phyloP scores from a whole-genome alignment of 108 stramenopile genomes.

The Fistulifera pelliculosa region DNA sequence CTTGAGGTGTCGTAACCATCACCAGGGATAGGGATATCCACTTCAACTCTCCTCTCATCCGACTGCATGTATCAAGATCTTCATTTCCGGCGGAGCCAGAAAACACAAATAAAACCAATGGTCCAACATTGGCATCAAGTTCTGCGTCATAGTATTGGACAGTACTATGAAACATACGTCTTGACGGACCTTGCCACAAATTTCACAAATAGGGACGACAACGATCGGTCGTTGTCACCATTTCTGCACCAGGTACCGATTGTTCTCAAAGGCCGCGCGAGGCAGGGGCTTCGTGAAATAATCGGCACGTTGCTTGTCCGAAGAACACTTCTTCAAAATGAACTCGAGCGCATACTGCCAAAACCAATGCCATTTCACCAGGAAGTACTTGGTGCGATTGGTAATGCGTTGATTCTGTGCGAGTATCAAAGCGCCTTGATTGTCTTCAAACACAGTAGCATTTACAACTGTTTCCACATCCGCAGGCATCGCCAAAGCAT shows the following conservation, averaged over 20 bases:
- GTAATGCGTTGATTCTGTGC: slow-evolving; percentile 18
- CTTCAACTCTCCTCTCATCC: too few relatives aligned
- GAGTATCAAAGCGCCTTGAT: neutral
- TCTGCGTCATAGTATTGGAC: too few relatives aligned
- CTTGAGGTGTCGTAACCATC: too few relatives aligned
- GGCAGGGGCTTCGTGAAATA: neutral
- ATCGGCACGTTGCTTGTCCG: neutral
- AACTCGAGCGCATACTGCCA: slow-evolving; percentile 4
- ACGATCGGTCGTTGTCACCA: neutral
- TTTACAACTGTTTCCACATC: neutral
- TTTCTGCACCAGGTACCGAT: neutral
- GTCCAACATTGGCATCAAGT: too few relatives aligned
- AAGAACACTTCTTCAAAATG: neutral
- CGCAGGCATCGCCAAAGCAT: neutral
- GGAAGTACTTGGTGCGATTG: slow-evolving; percentile 14
- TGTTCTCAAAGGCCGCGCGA: neutral
- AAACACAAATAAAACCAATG: too few relatives aligned
- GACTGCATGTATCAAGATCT: too few relatives aligned
- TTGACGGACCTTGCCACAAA: too few relatives aligned
- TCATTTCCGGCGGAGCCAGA: too few relatives aligned
- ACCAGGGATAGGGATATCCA: too few relatives aligned
- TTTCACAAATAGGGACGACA: neutral
- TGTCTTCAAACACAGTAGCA: neutral
- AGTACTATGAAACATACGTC: too few relatives aligned
- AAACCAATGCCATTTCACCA: slow-evolving; percentile 19